phyloP scores from a whole-genome alignment of 2,329 filamentous ascomycete species.

The Zymoseptoria brevis region DNA sequence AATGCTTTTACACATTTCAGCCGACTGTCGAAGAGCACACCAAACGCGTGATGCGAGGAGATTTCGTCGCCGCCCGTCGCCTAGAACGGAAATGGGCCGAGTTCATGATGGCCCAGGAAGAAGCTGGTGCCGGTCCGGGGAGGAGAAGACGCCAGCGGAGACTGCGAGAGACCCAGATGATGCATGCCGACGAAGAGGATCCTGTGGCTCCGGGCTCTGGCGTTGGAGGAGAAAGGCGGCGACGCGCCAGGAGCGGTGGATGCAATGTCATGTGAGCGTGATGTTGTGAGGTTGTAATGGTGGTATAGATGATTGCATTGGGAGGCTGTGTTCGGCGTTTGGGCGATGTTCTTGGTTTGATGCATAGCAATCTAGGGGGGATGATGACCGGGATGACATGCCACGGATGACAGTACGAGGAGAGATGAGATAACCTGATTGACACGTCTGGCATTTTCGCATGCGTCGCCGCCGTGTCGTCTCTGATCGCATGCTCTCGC shows the following conservation, averaged over 20 bases:
- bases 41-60: constrained; percentile 71
- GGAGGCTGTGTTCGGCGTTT: neutral
- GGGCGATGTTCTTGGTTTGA: neutral
- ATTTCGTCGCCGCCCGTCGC: constrained; percentile 64
- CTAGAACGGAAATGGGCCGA: constrained; percentile 88
- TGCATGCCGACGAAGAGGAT: constrained; percentile 75
- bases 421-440: neutral
- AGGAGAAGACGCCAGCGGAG: constrained; percentile 63
- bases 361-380: neutral
- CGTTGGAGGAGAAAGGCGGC: constrained; percentile 35
- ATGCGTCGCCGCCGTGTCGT: neutral
- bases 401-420: neutral
- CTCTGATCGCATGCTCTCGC: neutral
- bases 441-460: neutral
- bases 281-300: neutral
- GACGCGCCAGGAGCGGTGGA: constrained; percentile 42
- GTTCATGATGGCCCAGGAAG: constrained; percentile 87
- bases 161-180: constrained; percentile 70
- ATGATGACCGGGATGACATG: neutral
- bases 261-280: constrained; percentile 40
- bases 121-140: constrained; percentile 64
- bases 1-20: constrained; percentile 94
- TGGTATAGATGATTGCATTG: neutral
- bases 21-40: constrained; percentile 91
- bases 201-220: constrained; percentile 26